Evolutionary conservation across 2,329 filamentous ascomycete genomes (phyloP).

Genomic region (Ustulina deusta): DNA sequence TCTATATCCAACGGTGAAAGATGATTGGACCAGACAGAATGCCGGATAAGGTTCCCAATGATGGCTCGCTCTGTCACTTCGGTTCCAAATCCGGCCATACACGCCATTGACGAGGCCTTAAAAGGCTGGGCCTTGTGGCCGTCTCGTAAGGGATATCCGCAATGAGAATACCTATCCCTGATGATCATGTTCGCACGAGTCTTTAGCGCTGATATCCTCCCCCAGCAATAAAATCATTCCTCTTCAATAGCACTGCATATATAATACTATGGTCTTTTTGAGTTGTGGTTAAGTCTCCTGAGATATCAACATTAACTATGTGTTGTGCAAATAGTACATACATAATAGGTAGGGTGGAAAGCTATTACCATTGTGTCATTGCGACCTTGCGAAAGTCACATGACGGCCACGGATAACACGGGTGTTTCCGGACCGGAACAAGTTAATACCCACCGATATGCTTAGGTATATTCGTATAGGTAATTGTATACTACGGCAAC

Average conservation of each 20-base stretch:
- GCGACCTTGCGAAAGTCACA: neutral
- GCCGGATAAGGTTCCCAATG: constrained; percentile 4
- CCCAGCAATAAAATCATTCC: neutral
- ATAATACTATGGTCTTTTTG: neutral
- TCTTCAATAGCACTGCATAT: neutral
- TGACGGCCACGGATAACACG: constrained; percentile 1
- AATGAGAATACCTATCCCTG: neutral
- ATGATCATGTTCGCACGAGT: neutral
- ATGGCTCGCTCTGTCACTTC: neutral
- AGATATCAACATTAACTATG: neutral
- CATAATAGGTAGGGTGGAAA: neutral
- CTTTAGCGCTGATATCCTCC: neutral
- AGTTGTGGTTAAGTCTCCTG: neutral
- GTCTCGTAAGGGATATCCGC: neutral
- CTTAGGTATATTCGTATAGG: neutral
- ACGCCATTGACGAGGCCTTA: constrained; percentile 8
- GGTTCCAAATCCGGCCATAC: neutral
- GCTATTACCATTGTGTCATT: neutral
- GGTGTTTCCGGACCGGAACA: constrained; percentile 10
- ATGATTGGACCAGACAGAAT: constrained; percentile 8
- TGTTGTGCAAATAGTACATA: too few species aligned
- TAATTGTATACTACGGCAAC: too few species aligned
- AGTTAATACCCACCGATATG: constrained; percentile 5
- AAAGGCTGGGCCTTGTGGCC: constrained; percentile 22
- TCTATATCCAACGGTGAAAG: constrained; percentile 9